Evolutionary conservation across 441 rosid species (phyloP), one percentile per base, ranked within the genome.

Genomic region (Adansonia gregorii): DNA sequence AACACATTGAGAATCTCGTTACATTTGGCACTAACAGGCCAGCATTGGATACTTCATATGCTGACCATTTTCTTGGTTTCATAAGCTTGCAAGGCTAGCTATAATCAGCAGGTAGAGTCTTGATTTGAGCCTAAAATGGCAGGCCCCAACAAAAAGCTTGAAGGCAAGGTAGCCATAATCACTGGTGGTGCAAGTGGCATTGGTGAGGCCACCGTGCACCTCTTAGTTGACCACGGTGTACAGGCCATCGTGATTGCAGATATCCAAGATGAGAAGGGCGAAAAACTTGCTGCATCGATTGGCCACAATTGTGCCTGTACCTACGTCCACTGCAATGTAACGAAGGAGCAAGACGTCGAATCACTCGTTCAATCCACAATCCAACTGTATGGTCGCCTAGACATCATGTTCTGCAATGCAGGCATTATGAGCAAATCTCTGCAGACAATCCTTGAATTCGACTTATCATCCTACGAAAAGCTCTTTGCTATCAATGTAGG

Each of bases 161-260:
- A 68, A 9, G 90, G 82, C 54, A 89, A 83, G 67, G 90, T 88
- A 14, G 85, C 89, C 41, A 76, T 84, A n/a, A 73, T 87, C 85
- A 85, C 87, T 2, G 90, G 90, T 3, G 88, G 90, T 1, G 87
- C 86, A 2, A 79, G 87, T 55, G 87, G 87, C 41, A 85, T 88
- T 3, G 88, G 90, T 0, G 89, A 86, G 74, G 88, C 80, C 20
- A 78, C 89, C 0, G 89, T 80, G 8, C 84, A 64, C 2, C 79
- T 74, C 15, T 82, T 89, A 5, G 87, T 78, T 2, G 60, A 79
- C 11, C 82, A 87, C 1, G 89, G 88, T 1, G 74, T 79, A 0
- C 67, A 70, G 0, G 65, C 60, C 54, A 80, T 86, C 3, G 84
- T 88, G 48, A 82, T 89, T 2, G 90, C 87, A 0, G 90, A 89